Conservation (phyloP, 1,139 yeast species). For the Kodamaea arcana region DNA sequence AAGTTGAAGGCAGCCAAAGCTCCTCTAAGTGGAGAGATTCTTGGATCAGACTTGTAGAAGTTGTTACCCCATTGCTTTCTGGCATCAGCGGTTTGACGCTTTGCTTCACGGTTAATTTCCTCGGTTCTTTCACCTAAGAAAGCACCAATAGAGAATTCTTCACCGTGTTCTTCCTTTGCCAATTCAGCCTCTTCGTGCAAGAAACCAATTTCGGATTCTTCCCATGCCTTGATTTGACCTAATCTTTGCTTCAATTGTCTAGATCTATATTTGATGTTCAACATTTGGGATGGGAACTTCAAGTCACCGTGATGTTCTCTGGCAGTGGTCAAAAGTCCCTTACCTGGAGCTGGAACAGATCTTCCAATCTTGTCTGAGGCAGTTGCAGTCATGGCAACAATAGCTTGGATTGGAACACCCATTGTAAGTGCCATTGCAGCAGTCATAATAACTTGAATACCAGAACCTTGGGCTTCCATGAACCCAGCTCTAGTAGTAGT, state of each 20-base stretch:
- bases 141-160: slow-evolving; percentile 45
- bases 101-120: slow-evolving; percentile 82
- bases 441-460: slow-evolving; percentile 94
- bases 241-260: slow-evolving; percentile 84
- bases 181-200: slow-evolving; percentile 47
- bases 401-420: slow-evolving; percentile 99
- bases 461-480: slow-evolving; percentile 99
- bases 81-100: slow-evolving; percentile 82
- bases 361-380: slow-evolving; percentile 98
- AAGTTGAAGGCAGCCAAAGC: slow-evolving; percentile 91
- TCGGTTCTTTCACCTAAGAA: slow-evolving; percentile 81
- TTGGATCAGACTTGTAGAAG: slow-evolving; percentile 85
- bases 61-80: slow-evolving; percentile 95
- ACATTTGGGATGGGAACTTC: slow-evolving; percentile 75
- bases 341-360: slow-evolving; percentile 99
- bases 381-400: slow-evolving; percentile 89
- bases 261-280: slow-evolving; percentile 90
- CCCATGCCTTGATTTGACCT: slow-evolving; percentile 77
- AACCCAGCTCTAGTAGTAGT: slow-evolving; percentile 95
- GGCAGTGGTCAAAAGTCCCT: slow-evolving; percentile 97
- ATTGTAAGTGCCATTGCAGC: slow-evolving; percentile 90
- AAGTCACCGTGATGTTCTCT: slow-evolving; percentile 85
- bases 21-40: slow-evolving; percentile 96
- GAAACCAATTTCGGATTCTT: slow-evolving; percentile 69
- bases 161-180: slow-evolving; percentile 66